Conservation (phyloP, 192 early-diverging fungal genomes). For the Backusella parvicylindrica region DNA sequence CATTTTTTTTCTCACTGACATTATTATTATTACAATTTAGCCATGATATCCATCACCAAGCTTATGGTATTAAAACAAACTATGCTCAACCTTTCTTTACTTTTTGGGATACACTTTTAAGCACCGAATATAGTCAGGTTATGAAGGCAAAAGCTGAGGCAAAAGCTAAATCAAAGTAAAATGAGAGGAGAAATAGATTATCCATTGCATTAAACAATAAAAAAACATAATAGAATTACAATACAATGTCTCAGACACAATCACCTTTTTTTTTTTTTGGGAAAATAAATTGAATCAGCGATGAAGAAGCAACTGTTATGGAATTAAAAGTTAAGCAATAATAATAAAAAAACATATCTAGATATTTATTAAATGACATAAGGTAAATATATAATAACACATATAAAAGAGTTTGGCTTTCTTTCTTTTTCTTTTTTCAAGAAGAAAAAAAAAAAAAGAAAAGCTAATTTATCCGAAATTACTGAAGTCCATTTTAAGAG, state of each 20-base stretch:
- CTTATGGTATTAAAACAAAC: constrained; percentile 56
- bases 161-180: background rate
- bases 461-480: constrained; percentile 20
- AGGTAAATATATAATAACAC: background rate
- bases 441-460: background rate
- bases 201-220: background rate
- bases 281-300: background rate
- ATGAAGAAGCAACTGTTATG: background rate
- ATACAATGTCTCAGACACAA: background rate
- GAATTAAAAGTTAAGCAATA: background rate
- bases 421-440: background rate
- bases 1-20: background rate
- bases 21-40: constrained; percentile 17
- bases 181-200: background rate
- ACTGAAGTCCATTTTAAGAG: constrained; percentile 42
- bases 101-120: constrained; percentile 69
- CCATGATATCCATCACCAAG: constrained; percentile 59
- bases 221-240: background rate
- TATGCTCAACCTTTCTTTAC: constrained; percentile 76
- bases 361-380: background rate
- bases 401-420: background rate
- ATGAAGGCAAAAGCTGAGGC: constrained; percentile 3
- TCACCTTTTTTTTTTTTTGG: background rate
- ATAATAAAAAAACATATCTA: background rate
- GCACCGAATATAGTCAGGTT: constrained; percentile 14